These are phyloP conservation scores for Ilex paraguariensis DNA, from an alignment of 305 asterid species.

Conservation along the genomic window DNA sequence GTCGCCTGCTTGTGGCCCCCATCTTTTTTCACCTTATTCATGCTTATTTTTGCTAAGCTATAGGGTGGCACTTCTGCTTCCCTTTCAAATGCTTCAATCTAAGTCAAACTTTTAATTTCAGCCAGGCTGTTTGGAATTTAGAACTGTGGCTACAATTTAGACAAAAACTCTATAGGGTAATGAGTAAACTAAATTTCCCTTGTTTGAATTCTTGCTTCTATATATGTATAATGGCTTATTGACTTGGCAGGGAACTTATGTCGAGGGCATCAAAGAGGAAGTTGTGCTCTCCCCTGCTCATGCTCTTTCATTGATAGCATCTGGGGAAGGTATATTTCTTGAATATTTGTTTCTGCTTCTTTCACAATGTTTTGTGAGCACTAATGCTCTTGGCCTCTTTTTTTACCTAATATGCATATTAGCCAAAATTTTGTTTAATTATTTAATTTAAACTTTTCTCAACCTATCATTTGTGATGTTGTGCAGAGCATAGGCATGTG, in stretches of 20 bases:
- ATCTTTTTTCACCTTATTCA: too few relatives aligned
- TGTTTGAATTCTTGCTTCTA: not conserved
- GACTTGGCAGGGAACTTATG: constrained; percentile 59
- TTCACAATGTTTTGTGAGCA: too few relatives aligned
- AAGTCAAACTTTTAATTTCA: not conserved
- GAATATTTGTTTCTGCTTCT: not conserved
- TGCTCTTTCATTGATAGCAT: constrained; percentile 83
- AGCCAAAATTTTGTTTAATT: too few relatives aligned
- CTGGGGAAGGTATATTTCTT: constrained; percentile 68
- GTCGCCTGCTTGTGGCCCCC: too few relatives aligned
- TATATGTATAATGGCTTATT: constrained; percentile 2
- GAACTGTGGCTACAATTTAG: not conserved
- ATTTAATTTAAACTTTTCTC: not conserved
- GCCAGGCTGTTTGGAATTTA: not conserved
- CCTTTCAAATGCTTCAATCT: not conserved
- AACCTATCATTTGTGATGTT: constrained; percentile 13
- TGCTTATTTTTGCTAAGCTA: not conserved
- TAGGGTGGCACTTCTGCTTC: not conserved
- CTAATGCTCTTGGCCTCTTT: too few relatives aligned
- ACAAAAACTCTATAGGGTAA: not conserved
- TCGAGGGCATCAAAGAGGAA: constrained; percentile 88
- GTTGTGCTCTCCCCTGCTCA: constrained; percentile 90
- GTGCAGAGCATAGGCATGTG: constrained; percentile 82
- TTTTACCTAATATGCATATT: too few relatives aligned
- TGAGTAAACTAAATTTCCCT: not conserved